phyloP scores from a whole-genome alignment of 2,329 filamentous ascomycete genomes.

The Hirsutella minnesotensis region DNA sequence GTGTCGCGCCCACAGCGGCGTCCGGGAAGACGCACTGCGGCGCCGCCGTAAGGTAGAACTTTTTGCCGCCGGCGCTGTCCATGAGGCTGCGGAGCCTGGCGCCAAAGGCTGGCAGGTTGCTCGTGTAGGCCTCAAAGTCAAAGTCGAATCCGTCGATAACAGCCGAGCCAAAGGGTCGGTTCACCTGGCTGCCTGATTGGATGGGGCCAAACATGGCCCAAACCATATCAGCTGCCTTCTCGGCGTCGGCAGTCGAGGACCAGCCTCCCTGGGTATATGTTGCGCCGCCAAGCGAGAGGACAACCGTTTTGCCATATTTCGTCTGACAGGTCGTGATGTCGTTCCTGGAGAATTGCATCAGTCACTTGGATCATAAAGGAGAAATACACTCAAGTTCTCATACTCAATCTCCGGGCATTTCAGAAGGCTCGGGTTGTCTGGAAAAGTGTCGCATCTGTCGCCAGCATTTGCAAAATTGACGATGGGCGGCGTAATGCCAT shows the following conservation, averaged over 20 bases:
- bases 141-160: conserved; percentile 67
- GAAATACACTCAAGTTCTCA: conserved; percentile 11
- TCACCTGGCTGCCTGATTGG: conserved; percentile 25
- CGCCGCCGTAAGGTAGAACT: conserved; percentile 51
- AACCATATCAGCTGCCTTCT: conserved; percentile 45
- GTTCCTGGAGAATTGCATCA: conserved; percentile 15
- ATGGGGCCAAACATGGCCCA: conserved; percentile 62
- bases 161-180: conserved; percentile 55
- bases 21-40: conserved; percentile 61
- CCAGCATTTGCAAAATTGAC: conserved; percentile 55
- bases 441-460: conserved; percentile 47
- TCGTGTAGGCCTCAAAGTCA: conserved; percentile 52
- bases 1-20: conserved; percentile 41
- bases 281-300: conserved; percentile 60
- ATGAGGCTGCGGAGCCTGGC: conserved; percentile 43
- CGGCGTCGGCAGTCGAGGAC: conserved; percentile 35
- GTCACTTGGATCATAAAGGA: background rate
- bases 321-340: conserved; percentile 50
- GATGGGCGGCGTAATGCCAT: conserved; percentile 39
- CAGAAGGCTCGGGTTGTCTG: conserved; percentile 40
- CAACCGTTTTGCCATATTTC: conserved; percentile 52
- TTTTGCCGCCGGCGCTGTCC: conserved; percentile 38
- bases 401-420: conserved; percentile 55
- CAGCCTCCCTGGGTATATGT: conserved; percentile 61
- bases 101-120: conserved; percentile 51